These are phyloP conservation scores for Sporobolomyces roseus DNA, from an alignment of 768 basidiomycete genomes.

Conservation along the genomic window DNA sequence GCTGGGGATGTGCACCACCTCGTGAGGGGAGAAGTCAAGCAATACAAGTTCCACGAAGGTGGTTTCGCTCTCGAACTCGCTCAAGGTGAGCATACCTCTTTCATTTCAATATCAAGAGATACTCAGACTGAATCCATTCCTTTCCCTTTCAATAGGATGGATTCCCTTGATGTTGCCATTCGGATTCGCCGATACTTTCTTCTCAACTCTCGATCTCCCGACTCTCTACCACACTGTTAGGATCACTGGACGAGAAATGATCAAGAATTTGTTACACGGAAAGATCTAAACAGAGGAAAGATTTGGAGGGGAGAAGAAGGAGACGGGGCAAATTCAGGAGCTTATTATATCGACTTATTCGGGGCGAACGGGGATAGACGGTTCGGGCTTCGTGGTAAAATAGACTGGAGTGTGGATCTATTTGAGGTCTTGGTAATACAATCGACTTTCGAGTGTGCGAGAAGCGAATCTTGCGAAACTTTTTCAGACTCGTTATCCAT, in stretches of 20 bases:
- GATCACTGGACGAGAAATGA: slow-evolving; percentile 73
- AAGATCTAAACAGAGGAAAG: slow-evolving; percentile 62
- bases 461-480: too few relatives aligned
- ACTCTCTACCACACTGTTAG: slow-evolving; percentile 73
- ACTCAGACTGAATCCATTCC: too few relatives aligned
- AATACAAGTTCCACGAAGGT: slow-evolving; percentile 96
- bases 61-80: slow-evolving; percentile 96
- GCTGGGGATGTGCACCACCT: slow-evolving; percentile 82
- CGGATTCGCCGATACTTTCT: slow-evolving; percentile 76
- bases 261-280: slow-evolving; percentile 71
- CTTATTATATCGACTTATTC: background rate
- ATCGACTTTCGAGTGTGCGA: too few relatives aligned
- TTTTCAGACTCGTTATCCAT: too few relatives aligned
- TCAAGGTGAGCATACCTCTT: slow-evolving; percentile 58
- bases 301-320: background rate
- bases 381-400: too few relatives aligned
- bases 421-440: too few relatives aligned
- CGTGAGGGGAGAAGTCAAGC: slow-evolving; percentile 77
- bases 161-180: slow-evolving; percentile 96
- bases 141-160: slow-evolving; percentile 60
- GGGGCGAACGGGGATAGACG: too few relatives aligned
- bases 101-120: too few relatives aligned
- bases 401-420: too few relatives aligned
- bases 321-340: background rate
- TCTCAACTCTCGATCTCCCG: slow-evolving; percentile 81